phyloP scores from a whole-genome alignment of 768 basidiomycete species.

The Amanita exitialis region DNA sequence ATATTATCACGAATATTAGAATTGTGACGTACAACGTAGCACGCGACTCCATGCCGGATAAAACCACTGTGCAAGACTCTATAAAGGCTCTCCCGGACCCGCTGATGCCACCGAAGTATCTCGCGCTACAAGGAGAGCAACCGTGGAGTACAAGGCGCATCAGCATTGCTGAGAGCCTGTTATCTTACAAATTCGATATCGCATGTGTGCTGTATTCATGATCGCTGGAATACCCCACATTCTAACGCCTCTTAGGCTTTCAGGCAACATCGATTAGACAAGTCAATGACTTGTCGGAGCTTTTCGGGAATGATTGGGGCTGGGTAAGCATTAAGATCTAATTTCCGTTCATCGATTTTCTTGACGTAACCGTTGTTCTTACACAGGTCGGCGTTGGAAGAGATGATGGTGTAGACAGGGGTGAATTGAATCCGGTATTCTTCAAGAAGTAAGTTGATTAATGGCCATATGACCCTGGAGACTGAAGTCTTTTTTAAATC shows the following conservation, averaged over 20 bases:
- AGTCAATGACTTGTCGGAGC: slow-evolving; percentile 40
- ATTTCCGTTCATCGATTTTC: not conserved
- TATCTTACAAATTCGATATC: slow-evolving; percentile 27
- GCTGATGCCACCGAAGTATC: slow-evolving; percentile 22
- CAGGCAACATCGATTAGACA: slow-evolving; percentile 48
- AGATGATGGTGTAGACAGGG: slow-evolving; percentile 42
- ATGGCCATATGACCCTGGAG: not conserved
- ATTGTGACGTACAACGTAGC: slow-evolving; percentile 44
- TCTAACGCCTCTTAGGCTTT: slow-evolving; percentile 23
- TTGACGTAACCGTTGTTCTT: not conserved
- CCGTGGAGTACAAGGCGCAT: slow-evolving; percentile 46
- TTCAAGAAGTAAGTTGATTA: slow-evolving; percentile 30
- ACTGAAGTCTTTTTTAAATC: not conserved
- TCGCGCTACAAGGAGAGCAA: slow-evolving; percentile 26
- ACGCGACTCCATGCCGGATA: slow-evolving; percentile 40
- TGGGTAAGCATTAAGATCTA: slow-evolving; percentile 27
- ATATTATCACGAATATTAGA: slow-evolving; percentile 10
- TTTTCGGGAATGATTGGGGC: slow-evolving; percentile 44
- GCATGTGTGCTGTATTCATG: slow-evolving; percentile 19
- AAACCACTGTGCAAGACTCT: slow-evolving; percentile 34
- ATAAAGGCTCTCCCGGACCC: slow-evolving; percentile 33
- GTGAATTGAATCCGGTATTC: slow-evolving; percentile 57
- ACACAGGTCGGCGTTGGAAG: slow-evolving; percentile 50
- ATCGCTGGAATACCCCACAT: not conserved
- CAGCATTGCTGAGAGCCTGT: slow-evolving; percentile 33